A percentile compares a stretch with the other conserved stretches of the same genome.
phyloP scores from a whole-genome alignment of 306 rosid species.

The Trifolium pratense region DNA sequence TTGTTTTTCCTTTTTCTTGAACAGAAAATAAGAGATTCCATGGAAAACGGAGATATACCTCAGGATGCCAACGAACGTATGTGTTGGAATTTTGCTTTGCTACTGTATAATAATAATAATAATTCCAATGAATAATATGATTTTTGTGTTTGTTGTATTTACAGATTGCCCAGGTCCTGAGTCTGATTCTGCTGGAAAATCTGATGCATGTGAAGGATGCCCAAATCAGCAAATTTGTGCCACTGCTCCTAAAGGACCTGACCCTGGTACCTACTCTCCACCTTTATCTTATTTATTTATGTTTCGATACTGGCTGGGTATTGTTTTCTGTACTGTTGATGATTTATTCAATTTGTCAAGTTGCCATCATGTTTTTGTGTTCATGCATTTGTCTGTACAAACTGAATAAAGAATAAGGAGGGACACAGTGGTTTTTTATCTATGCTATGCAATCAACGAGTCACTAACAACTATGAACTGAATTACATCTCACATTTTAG shows the following conservation, averaged over 20 bases:
- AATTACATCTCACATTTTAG: no score
- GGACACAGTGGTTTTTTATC: no score
- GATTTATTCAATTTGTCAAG: background rate
- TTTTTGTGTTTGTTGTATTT: constrained; percentile 15
- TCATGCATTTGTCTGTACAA: background rate
- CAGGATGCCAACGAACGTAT: constrained; percentile 89
- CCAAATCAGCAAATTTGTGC: constrained; percentile 90
- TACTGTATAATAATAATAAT: no score
- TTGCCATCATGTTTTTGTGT: background rate
- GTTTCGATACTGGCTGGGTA: background rate
- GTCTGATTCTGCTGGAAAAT: constrained; percentile 84
- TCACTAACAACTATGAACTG: no score
- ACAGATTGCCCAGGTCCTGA: constrained; percentile 94
- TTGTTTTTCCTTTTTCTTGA: background rate
- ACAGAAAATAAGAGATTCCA: constrained; percentile 37
- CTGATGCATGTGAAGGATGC: constrained; percentile 84
- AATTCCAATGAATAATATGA: constrained; percentile 8
- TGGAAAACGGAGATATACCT: constrained; percentile 80
- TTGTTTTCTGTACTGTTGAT: constrained; percentile 26
- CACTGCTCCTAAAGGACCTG: constrained; percentile 97
- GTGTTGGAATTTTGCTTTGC: no score
- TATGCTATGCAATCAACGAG: no score
- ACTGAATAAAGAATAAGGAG: background rate
- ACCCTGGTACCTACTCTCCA: constrained; percentile 66
- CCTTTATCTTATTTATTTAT: background rate